A percentile compares a stretch with the other conserved stretches of the same genome.
Conservation (phyloP, 163 green algal species). For the Scenedesmus sp. region DNA sequence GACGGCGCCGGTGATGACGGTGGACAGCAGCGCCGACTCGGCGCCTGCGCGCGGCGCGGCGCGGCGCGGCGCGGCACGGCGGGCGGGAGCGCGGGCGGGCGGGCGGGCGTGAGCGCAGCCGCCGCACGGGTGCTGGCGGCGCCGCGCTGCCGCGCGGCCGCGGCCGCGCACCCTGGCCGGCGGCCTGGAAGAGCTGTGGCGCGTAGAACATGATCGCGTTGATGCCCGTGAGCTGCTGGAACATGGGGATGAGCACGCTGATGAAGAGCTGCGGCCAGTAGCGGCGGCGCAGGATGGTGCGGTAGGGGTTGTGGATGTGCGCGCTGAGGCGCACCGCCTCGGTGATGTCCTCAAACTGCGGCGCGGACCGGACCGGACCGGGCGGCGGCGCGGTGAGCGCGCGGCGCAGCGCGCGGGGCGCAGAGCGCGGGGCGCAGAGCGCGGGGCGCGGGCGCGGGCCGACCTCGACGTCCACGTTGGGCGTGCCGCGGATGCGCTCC, state of each 20-base stretch:
- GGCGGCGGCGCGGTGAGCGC: neutral
- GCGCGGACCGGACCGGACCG: conserved; percentile 51
- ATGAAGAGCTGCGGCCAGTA: conserved; percentile 61
- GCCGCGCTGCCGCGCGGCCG: no score
- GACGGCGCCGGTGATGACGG: conserved; percentile 79
- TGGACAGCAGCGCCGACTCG: conserved; percentile 63
- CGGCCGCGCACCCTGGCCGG: conserved; percentile 67
- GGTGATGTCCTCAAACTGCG: conserved; percentile 51
- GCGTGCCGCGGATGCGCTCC: conserved; percentile 54
- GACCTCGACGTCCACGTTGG: conserved; percentile 59
- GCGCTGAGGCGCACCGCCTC: conserved; percentile 35
- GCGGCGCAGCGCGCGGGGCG: no score
- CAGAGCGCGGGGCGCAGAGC: no score
- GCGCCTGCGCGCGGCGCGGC: no score
- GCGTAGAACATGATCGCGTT: conserved; percentile 85
- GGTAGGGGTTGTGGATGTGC: conserved; percentile 25
- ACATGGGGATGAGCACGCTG: conserved; percentile 58
- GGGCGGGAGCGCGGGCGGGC: no score
- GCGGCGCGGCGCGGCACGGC: no score
- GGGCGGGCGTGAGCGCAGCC: no score
- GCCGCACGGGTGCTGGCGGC: no score
- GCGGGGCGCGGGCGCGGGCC: no score
- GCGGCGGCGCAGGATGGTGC: conserved; percentile 40
- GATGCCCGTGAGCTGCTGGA: conserved; percentile 79
- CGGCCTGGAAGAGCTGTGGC: conserved; percentile 74